These are phyloP conservation scores for Phalaenopsis hybrid DNA, from an alignment of 116 monocot genomes.

Conservation along the genomic window DNA sequence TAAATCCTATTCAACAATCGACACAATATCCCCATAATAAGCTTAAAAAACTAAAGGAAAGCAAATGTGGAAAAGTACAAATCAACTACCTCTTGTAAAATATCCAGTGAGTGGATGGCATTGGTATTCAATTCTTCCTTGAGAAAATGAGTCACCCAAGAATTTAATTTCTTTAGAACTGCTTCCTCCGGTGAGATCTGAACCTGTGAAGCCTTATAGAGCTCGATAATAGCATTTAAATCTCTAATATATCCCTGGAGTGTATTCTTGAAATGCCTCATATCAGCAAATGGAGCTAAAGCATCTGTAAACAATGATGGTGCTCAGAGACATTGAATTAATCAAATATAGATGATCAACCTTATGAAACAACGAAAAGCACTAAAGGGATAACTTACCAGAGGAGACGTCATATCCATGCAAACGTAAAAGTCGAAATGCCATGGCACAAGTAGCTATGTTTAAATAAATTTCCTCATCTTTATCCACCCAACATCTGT, in stretches of 20 bases:
- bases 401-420: conserved; percentile 68
- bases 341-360: neutral
- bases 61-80: neutral
- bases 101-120: conserved; percentile 1
- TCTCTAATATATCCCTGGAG: conserved; percentile 41
- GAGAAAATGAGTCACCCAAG: conserved; percentile 44
- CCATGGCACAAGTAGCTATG: conserved; percentile 54
- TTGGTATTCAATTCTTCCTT: conserved; percentile 18
- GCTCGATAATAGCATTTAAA: conserved; percentile 48
- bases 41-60: neutral
- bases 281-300: conserved; percentile 36
- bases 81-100: conserved; percentile 38
- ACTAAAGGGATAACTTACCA: conserved; percentile 11
- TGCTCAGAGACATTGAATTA: neutral
- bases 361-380: neutral
- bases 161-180: conserved; percentile 49
- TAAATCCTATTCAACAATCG: neutral
- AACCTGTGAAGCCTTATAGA: conserved; percentile 71
- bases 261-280: conserved; percentile 27
- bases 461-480: conserved; percentile 66
- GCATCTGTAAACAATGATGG: conserved; percentile 24
- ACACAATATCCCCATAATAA: neutral
- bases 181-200: conserved; percentile 41
- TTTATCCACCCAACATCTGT: conserved; percentile 66
- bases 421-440: conserved; percentile 78